Percentiles rank a stretch among this genome's conserved stretches.
Conservation (phyloP, 2,329 filamentous ascomycete species). For the Alternaria gaisen region DNA sequence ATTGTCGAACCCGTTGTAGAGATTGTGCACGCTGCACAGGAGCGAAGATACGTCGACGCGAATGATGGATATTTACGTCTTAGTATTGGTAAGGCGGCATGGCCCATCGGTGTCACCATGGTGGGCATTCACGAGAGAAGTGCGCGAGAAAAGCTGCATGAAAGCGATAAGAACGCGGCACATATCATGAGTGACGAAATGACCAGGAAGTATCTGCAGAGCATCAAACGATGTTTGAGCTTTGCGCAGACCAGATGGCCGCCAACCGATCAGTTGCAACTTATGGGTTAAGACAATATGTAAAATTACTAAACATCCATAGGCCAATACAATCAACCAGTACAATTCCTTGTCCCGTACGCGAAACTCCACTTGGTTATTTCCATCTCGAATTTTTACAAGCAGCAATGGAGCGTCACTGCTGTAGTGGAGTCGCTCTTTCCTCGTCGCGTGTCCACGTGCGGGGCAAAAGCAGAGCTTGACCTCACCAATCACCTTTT, state of each 20-base stretch:
- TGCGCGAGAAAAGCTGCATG: conserved; percentile 92
- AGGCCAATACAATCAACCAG: background rate
- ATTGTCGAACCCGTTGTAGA: conserved; percentile 85
- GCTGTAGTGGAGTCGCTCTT: background rate
- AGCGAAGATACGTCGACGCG: conserved; percentile 91
- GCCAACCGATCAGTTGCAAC: conserved; percentile 86
- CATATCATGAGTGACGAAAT: conserved; percentile 98
- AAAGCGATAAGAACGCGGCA: conserved; percentile 77
- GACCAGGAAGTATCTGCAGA: conserved; percentile 95
- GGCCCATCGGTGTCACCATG: conserved; percentile 99
- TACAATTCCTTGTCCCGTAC: background rate
- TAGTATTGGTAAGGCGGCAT: conserved; percentile 95
- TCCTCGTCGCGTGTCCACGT: conserved; percentile 35
- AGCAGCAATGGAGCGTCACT: background rate
- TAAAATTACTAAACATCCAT: background rate
- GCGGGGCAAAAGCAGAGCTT: conserved; percentile 29
- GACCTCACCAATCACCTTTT: conserved; percentile 16
- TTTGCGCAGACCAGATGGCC: conserved; percentile 98
- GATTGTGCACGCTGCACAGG: conserved; percentile 90
- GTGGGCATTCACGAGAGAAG: conserved; percentile 98
- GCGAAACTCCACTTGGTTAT: background rate
- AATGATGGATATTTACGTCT: conserved; percentile 94
- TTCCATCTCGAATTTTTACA: background rate
- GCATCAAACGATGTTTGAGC: conserved; percentile 94
- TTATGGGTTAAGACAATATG: conserved; percentile 76